These are phyloP conservation scores for Flaveria trinervia DNA, from an alignment of 129 eudicot genomes.

Conservation along the genomic window DNA sequence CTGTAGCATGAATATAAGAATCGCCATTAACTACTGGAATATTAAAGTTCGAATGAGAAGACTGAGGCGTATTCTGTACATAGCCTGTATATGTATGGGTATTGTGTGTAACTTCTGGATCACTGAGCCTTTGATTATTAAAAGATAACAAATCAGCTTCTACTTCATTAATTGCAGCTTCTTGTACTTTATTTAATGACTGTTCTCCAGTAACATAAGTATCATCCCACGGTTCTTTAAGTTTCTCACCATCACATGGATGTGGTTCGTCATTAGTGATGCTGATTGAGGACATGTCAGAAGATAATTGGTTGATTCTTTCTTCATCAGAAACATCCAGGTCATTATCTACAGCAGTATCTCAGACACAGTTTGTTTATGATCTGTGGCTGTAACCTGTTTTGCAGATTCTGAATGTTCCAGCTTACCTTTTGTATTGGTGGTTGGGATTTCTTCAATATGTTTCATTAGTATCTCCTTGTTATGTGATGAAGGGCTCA, in stretches of 20 bases:
- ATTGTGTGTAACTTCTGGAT: constrained; percentile 57
- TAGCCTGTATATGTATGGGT: constrained; percentile 31
- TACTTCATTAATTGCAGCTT: constrained; percentile 39
- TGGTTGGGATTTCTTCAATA: constrained; percentile 39
- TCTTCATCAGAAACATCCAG: constrained; percentile 30
- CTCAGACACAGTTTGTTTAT: constrained; percentile 25
- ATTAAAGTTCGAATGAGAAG: constrained; percentile 39
- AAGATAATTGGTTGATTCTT: constrained; percentile 36
- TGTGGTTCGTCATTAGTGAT: constrained; percentile 41
- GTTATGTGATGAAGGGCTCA: constrained; percentile 41
- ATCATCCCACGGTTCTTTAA: constrained; percentile 42
- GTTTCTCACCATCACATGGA: constrained; percentile 32
- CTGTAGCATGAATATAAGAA: constrained; percentile 19
- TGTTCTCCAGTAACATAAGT: constrained; percentile 30
- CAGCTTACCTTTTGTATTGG: constrained; percentile 41
- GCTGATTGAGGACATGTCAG: constrained; percentile 49
- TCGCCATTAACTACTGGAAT: constrained; percentile 36
- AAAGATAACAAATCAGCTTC: constrained; percentile 71
- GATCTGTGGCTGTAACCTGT: constrained; percentile 35
- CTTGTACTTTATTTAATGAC: constrained; percentile 36
- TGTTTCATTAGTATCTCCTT: constrained; percentile 50
- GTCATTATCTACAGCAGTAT: constrained; percentile 16
- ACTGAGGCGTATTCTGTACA: constrained; percentile 42
- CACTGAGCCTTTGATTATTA: constrained; percentile 65
- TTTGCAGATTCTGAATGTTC: constrained; percentile 47